Base-by-base conservation (phyloP, 768 basidiomycete genomes). In the Podaxis sp. region DNA sequence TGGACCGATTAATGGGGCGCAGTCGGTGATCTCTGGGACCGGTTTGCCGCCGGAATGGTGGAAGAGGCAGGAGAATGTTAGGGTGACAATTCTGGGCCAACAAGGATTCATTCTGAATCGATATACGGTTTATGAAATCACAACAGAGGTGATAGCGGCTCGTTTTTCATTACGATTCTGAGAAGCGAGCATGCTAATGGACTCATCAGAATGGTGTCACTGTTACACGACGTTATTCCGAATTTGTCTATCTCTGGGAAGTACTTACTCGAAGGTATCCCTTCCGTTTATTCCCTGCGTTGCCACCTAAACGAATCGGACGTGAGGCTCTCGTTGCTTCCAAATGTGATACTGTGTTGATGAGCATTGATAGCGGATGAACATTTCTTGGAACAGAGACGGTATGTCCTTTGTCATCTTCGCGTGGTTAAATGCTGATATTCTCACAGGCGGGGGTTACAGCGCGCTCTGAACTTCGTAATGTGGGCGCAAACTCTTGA, bases 271-370 rank as follows among this genome's bases (percentile, higher is more conserved):
- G 88, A 66, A 85, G 95, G 59, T 98, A 98, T 77, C 96, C 97
- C 1, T 99, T 98, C 84, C 87, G 97, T 52, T 78, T 99, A 26
- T 83, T 98, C 66, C 88, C 93, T 17, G 77, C 85, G 2, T 76
- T 99, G 33, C 97, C 97, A 15, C 97, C 97, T 0, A 99, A 99
- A 74, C 85, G 95, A 52, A 82, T 99, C 65, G 92, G 92, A 74
- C 87, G 93, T 94, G 68, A 79, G 92, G 5, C 22, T 38, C 36
- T 52, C 38, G 22, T 22, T 4, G 51, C 52, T 49, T 61, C 38
- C n/a, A 36, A 33, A 39, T 42, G n/a, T 24, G 62, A 68, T 63
- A 54, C 46, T 61, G 38, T 42, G 33, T 42, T 52, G 53, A 61
- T 69, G 46, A 39, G 13, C 22, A 19, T 38, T 38, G 15, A 28